Conservation (phyloP, 1,284 basidiomycete genomes). For the Trichosporon ovoides region DNA sequence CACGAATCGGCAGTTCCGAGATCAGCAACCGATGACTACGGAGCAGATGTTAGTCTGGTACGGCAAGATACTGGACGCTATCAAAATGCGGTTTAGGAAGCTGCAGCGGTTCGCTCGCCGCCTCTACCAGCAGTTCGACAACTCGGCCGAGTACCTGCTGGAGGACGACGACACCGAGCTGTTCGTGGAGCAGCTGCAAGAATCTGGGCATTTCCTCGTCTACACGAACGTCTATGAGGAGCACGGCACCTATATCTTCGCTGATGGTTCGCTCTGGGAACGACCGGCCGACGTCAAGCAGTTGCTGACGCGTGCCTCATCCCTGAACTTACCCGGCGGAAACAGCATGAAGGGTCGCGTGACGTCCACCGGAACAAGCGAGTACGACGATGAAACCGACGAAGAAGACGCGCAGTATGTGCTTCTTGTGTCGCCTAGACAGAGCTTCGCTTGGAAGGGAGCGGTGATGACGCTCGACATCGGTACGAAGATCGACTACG, state of each 20-base stretch:
- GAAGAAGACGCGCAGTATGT: conserved; percentile 60
- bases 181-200: conserved; percentile 74
- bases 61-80: conserved; percentile 86
- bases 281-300: conserved; percentile 74
- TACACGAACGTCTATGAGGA: conserved; percentile 86
- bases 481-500: conserved; percentile 60
- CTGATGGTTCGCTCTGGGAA: conserved; percentile 73
- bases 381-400: conserved; percentile 51
- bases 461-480: conserved; percentile 64
- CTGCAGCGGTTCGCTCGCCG: conserved; percentile 84
- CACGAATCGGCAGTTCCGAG: conserved; percentile 8
- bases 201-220: conserved; percentile 89
- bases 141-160: conserved; percentile 89
- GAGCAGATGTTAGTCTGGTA: conserved; percentile 86
- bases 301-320: conserved; percentile 79
- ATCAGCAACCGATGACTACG: conserved; percentile 59
- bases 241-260: conserved; percentile 90
- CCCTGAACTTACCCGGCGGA: conserved; percentile 24
- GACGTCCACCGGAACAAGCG: conserved; percentile 57
- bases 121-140: conserved; percentile 81
- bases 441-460: conserved; percentile 91
- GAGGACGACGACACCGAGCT: conserved; percentile 72
- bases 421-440: conserved; percentile 78
- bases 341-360: conserved; percentile 11
- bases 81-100: conserved; percentile 86